Evolutionary conservation across 2,329 filamentous ascomycete species (phyloP), one percentile per base, ranked within the genome.

Genomic region (Pseudogymnoascus sp.): DNA sequence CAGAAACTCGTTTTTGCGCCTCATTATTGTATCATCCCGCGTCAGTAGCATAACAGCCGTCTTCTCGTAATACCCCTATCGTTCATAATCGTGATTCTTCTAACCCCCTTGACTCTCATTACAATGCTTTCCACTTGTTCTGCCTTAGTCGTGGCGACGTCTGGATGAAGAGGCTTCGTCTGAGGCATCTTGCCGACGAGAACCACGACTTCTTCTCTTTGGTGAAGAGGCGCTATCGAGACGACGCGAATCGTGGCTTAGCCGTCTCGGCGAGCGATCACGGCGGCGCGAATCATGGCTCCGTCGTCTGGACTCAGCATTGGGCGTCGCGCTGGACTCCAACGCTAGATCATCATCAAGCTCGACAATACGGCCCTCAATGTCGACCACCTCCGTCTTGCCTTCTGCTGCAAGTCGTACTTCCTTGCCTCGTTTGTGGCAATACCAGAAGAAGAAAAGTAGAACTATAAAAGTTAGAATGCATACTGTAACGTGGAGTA

Each of bases 401-500:
- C 63, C 65, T 63, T 73, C 71, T 14, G 64, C 67, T 38, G 69
- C 69, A 8, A 97, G 83, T 60, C 95, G 85, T 5, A 87, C 87
- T 77, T 99, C 93, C 49, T 86, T 86, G 40, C 95, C 95, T 61
- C 95, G 89, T 79, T 97, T 97, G 77, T 97, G 89, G 77, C 93
- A 97, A 77, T 97, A 99, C 93, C 93, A 99, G 70, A 97, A 87
- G 49, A 96, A 91, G 72, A 96, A 95, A 63, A 99, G 83, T 14
- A 97, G 82, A 62, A 97, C 90, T 65, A 45, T 38, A 63, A 63
- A 67, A 67, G 59, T 61, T 59, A 55, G 45, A 49, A 18, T 28
- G 21, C 18, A 59, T n/a, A 12, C 61, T 12, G 60, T 38, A 1
- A 5, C 18, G 8, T 11, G 2, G 16, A 16, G 28, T 14, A n/a